Evolutionary conservation across 1,284 basidiomycete species (phyloP).

Genomic region (Wallemia hederae): DNA sequence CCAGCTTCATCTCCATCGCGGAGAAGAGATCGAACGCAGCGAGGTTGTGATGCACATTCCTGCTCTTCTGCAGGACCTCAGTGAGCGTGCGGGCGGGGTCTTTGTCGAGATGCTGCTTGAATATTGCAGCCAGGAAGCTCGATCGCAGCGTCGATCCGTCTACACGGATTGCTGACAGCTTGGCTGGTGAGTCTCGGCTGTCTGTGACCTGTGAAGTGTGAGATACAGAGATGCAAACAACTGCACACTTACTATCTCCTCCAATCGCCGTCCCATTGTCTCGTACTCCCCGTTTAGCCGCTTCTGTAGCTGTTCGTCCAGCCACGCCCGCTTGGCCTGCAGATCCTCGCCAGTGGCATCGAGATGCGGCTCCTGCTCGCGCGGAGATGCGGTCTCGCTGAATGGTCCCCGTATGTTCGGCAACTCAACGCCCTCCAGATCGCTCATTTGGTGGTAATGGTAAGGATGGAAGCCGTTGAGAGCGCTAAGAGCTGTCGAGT

Average conservation of each 20-base stretch:
- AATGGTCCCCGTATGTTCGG: not conserved
- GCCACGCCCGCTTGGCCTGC: not conserved
- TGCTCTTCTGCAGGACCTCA: not conserved
- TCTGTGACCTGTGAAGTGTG: not conserved
- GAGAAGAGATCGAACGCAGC: not conserved
- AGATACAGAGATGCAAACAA: too few relatives aligned
- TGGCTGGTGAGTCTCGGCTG: not conserved
- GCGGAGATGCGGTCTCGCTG: not conserved
- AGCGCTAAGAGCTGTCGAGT: too few relatives aligned
- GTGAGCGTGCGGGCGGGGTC: not conserved
- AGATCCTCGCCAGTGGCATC: not conserved
- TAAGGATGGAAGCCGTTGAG: too few relatives aligned
- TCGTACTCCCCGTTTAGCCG: not conserved
- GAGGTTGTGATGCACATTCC: not conserved
- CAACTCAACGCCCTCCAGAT: not conserved
- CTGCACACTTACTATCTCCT: not conserved
- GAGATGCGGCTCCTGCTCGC: not conserved
- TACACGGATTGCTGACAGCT: not conserved
- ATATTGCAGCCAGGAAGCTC: not conserved
- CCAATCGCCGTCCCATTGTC: not conserved
- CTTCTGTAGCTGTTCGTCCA: not conserved
- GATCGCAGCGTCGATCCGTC: not conserved
- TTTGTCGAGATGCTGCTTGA: not conserved
- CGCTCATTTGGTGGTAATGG: too few relatives aligned
- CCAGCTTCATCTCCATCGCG: not conserved